Evolutionary conservation across 2,329 filamentous ascomycete species (phyloP), one percentile per base, ranked within the genome.

Genomic region (Phaeoacremonium minimum): DNA sequence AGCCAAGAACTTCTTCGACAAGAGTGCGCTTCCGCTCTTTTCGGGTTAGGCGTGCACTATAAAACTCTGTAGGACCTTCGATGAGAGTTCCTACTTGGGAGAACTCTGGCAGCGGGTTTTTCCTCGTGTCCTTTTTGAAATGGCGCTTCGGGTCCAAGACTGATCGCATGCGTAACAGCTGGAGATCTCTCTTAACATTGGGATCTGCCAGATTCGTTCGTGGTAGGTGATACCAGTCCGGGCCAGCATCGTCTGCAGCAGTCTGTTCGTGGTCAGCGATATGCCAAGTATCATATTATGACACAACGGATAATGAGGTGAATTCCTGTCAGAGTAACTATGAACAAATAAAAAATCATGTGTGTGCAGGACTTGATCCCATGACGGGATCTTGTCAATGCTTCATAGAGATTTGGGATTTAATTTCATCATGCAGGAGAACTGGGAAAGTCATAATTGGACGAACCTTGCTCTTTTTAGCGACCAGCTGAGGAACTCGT

Each of bases 61-160:
- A 88, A 64, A 83, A 95, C 54, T 97, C 91, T 1, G 88, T 90
- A 2, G 89, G 83, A 2, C 90, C 90, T 52, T 94, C 84, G 38
- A 96, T 76, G 41, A 98, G 79, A 6, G 87, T 91, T 39, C 91
- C 93, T 18, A 95, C 79, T 51, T 95, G 87, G 15, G 86, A 94
- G 56, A 85, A 97, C 43, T 88, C 80, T 2, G 93, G 93, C 2
- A 84, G 64, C 42, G 78, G 69, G 40, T 76, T 72, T 55, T 85
- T 89, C 37, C 79, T 74, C 34, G 67, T 76, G 35, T 91, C 83
- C 61, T 96, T 97, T 59, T 91, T 94, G 71, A 95, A 95, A 53
- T 91, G 85, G 33, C 85, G 75, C 57, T 97, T 91, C 1, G 89
- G 83, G 47, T 97, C 91, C 15, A 97, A 72, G 15, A 95, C 83